Evolutionary conservation across 805 yeast genomes (phyloP).

Genomic region (Ogataea methanolica): DNA sequence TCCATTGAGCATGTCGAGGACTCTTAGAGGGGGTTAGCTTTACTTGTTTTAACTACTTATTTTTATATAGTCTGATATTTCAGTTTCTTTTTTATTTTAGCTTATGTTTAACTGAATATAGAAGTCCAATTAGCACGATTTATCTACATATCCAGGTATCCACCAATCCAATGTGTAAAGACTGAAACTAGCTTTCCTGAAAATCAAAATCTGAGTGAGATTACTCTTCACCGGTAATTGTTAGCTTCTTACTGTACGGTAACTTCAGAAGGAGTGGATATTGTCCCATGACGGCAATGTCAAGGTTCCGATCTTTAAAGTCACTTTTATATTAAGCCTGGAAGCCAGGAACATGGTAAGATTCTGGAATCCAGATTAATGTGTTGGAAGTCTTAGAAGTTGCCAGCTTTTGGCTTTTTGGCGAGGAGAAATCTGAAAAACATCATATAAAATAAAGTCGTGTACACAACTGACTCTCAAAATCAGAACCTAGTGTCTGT

Average conservation of each 20-base stretch:
- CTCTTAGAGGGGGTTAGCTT: neutral
- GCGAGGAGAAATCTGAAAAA: too few species aligned
- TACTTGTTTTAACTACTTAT: neutral
- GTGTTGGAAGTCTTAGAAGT: slow-evolving; percentile 33
- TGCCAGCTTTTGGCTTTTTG: neutral
- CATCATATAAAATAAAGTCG: too few species aligned
- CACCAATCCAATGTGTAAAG: too few species aligned
- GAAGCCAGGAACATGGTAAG: slow-evolving; percentile 32
- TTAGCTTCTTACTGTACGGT: slow-evolving; percentile 32
- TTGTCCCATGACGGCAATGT: slow-evolving; percentile 50
- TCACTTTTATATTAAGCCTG: slow-evolving; percentile 46
- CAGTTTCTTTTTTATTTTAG: too few species aligned
- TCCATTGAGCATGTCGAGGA: slow-evolving; percentile 11
- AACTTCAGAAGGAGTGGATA: slow-evolving; percentile 52
- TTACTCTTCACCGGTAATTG: too few species aligned
- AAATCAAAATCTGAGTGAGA: too few species aligned
- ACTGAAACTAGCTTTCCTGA: too few species aligned
- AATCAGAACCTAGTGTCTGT: too few species aligned
- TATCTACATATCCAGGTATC: too few species aligned
- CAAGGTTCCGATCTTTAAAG: slow-evolving; percentile 46
- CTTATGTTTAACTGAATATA: too few species aligned
- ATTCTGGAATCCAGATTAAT: slow-evolving; percentile 52
- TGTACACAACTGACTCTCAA: too few species aligned
- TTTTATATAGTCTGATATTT: neutral
- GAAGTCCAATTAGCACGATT: too few species aligned